These are phyloP conservation scores for Secale cereale DNA, from an alignment of 176 grass and related monocot genomes.

Conservation along the genomic window DNA sequence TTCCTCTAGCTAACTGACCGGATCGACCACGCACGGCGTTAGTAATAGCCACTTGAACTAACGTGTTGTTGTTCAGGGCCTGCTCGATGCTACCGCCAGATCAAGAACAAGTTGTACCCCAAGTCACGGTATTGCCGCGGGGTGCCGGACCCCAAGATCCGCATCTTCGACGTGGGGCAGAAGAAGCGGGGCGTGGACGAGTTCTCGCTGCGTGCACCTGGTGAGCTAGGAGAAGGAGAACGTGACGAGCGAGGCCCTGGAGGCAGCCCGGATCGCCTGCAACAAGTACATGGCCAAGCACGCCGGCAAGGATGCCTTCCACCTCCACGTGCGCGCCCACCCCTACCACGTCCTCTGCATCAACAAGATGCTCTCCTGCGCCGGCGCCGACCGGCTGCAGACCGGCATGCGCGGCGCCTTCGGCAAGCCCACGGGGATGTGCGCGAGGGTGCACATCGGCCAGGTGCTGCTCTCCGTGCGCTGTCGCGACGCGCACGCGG, in stretches of 20 bases:
- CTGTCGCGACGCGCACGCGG: constrained; percentile 32
- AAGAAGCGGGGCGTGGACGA: constrained; percentile 51
- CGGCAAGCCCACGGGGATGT: constrained; percentile 45
- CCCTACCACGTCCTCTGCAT: constrained; percentile 54
- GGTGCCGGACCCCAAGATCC: constrained; percentile 49
- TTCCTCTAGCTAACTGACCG: no score
- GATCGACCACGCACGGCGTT: background rate
- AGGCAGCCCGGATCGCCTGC: constrained; percentile 53
- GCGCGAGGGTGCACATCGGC: constrained; percentile 38
- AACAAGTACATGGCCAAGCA: constrained; percentile 67
- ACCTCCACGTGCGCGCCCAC: constrained; percentile 45
- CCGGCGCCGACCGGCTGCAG: constrained; percentile 53
- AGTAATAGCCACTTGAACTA: background rate
- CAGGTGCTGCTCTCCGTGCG: constrained; percentile 54
- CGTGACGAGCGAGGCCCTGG: constrained; percentile 42
- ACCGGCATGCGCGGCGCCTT: constrained; percentile 49
- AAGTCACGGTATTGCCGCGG: constrained; percentile 45
- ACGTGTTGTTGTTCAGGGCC: constrained; percentile 23
- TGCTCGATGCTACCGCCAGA: constrained; percentile 47
- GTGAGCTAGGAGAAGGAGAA: constrained; percentile 65
- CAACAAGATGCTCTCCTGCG: constrained; percentile 68
- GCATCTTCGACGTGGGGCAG: constrained; percentile 52
- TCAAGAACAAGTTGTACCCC: constrained; percentile 58
- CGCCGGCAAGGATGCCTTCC: constrained; percentile 47
- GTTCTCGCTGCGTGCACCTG: constrained; percentile 45